Conservation (phyloP, 163 green algal genomes). For the Chlamydomonas reinhardtii region DNA sequence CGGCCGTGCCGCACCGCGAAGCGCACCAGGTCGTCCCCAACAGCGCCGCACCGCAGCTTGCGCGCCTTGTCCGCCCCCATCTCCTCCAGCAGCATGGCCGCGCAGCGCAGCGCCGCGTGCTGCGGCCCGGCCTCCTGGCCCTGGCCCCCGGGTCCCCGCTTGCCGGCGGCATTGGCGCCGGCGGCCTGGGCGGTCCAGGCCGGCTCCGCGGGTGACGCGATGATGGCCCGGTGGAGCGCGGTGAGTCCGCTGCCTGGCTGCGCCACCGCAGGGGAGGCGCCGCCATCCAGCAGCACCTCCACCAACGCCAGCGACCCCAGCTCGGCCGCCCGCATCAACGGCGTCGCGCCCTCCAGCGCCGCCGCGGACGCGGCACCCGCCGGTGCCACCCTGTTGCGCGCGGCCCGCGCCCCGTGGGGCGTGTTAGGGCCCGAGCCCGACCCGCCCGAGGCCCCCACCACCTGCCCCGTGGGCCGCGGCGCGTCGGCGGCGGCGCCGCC, state of each 20-base stretch:
- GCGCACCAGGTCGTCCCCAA: slow-evolving; percentile 30
- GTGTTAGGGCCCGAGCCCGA: neutral
- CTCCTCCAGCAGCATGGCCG: neutral
- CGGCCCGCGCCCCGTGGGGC: too few relatives aligned
- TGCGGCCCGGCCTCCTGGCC: neutral
- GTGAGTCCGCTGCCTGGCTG: slow-evolving; percentile 22
- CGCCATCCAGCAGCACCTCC: slow-evolving; percentile 8
- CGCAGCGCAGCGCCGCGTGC: neutral
- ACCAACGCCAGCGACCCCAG: neutral
- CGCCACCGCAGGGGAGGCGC: neutral
- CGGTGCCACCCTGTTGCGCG: neutral
- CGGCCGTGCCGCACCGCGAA: slow-evolving; percentile 25
- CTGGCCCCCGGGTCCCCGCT: too few relatives aligned
- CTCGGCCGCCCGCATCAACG: slow-evolving; percentile 38
- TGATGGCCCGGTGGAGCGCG: slow-evolving; percentile 22
- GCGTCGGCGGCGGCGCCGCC: slow-evolving; percentile 9
- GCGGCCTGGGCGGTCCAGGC: too few relatives aligned
- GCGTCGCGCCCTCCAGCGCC: slow-evolving; percentile 29
- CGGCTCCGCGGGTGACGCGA: neutral
- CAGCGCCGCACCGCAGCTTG: neutral
- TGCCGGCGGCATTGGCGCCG: neutral
- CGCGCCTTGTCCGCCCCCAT: neutral
- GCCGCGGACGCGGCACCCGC: neutral
- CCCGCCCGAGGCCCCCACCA: neutral
- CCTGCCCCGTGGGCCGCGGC: neutral